Percentiles rank a stretch among this genome's conserved stretches.
phyloP scores from a whole-genome alignment of 2,329 filamentous ascomycete species.

The Fusarium tricinctum region DNA sequence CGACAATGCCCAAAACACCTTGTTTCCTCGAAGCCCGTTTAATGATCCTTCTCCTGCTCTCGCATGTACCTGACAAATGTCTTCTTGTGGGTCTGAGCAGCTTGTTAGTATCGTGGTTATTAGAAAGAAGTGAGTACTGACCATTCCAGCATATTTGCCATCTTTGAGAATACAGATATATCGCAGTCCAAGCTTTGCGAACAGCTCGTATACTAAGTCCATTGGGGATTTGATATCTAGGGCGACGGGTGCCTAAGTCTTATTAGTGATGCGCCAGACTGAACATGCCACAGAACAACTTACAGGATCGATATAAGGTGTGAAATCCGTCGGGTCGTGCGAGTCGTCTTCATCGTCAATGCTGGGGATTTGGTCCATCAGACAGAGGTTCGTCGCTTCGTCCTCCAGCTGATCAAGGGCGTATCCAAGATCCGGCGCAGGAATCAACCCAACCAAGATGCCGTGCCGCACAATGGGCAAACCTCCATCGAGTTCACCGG shows the following conservation, averaged over 20 bases:
- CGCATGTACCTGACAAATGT: conserved; percentile 95
- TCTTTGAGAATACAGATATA: conserved; percentile 92
- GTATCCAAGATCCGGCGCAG: conserved; percentile 92
- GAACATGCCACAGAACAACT: conserved; percentile 49
- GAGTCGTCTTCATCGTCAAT: conserved; percentile 75
- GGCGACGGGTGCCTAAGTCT: conserved; percentile 79
- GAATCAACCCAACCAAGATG: conserved; percentile 89
- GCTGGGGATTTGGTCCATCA: conserved; percentile 80
- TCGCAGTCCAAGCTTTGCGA: conserved; percentile 90
- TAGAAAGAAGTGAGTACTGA: conserved; percentile 61
- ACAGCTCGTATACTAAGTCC: conserved; percentile 96
- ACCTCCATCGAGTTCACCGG: conserved; percentile 92
- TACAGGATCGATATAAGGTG: conserved; percentile 89
- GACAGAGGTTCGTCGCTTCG: conserved; percentile 79
- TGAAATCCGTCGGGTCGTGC: conserved; percentile 85
- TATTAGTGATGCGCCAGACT: conserved; percentile 28
- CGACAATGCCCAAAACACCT: conserved; percentile 21
- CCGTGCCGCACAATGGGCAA: conserved; percentile 86
- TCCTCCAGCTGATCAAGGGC: conserved; percentile 87
- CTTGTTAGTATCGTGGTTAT: conserved; percentile 25
- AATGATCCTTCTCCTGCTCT: conserved; percentile 74
- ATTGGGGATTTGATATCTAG: conserved; percentile 91
- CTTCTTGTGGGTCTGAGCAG: conserved; percentile 87
- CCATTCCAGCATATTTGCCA: conserved; percentile 89
- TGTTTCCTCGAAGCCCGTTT: conserved; percentile 4